These are phyloP conservation scores for Chrysoporthe deuterocubensis DNA, from an alignment of 2,329 filamentous ascomycete genomes.

Conservation along the genomic window DNA sequence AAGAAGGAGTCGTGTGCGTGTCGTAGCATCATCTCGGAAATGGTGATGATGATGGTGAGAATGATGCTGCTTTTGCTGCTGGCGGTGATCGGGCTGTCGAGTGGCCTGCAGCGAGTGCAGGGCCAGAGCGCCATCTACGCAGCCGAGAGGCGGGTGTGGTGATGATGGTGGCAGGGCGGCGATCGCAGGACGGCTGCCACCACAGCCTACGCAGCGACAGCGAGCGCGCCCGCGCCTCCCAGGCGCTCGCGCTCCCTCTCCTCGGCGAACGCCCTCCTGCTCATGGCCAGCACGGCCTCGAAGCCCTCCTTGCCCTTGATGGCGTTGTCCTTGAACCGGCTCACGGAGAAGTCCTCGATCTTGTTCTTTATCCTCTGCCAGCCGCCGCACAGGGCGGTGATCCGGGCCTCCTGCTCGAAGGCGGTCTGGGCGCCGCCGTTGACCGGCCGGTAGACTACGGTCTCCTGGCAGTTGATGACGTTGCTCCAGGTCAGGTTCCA, in stretches of 20 bases:
- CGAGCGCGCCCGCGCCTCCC: neutral
- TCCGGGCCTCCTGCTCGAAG: slow-evolving; percentile 88
- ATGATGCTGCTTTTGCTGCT: neutral
- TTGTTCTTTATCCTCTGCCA: slow-evolving; percentile 97
- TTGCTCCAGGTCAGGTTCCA: slow-evolving; percentile 94
- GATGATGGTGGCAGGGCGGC: neutral
- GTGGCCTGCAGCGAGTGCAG: neutral
- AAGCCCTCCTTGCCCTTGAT: slow-evolving; percentile 90
- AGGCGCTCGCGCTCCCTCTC: slow-evolving; percentile 69
- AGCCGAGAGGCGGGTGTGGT: neutral
- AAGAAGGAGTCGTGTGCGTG: slow-evolving; percentile 21
- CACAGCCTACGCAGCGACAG: slow-evolving; percentile 17
- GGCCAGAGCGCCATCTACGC: neutral
- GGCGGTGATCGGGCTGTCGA: neutral
- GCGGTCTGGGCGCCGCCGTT: slow-evolving; percentile 63
- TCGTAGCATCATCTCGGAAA: slow-evolving; percentile 12
- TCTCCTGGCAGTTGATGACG: slow-evolving; percentile 89
- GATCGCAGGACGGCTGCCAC: neutral
- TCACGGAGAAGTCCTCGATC: slow-evolving; percentile 90
- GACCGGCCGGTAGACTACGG: slow-evolving; percentile 79
- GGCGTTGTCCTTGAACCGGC: slow-evolving; percentile 90
- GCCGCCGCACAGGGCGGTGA: slow-evolving; percentile 91
- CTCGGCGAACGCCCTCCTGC: slow-evolving; percentile 86
- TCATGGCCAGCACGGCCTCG: slow-evolving; percentile 92
- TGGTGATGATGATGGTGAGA: neutral